Conservation (phyloP, 2,329 filamentous ascomycete genomes). For the Nothopassalora personata region DNA sequence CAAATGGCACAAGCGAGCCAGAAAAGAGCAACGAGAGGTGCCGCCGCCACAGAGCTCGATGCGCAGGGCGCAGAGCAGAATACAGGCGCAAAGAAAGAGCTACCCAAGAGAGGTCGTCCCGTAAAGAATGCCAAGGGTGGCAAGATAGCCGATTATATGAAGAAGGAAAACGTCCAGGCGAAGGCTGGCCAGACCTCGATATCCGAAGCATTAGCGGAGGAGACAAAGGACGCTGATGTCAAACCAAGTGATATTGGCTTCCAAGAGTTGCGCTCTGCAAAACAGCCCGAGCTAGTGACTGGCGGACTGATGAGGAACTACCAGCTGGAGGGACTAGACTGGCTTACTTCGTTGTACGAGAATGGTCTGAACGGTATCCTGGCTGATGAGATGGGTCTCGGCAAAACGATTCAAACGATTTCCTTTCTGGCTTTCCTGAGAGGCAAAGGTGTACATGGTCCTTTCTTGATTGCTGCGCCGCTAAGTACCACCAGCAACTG, state of each 20-base stretch:
- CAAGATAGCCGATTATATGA: constrained; percentile 57
- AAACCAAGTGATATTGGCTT: constrained; percentile 58
- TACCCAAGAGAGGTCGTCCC: constrained; percentile 31
- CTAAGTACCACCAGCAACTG: constrained; percentile 91
- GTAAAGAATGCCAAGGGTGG: constrained; percentile 33
- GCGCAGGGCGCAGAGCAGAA: constrained; percentile 19
- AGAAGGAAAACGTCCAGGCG: constrained; percentile 53
- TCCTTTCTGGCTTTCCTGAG: constrained; percentile 79
- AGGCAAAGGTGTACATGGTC: constrained; percentile 81
- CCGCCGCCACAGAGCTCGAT: constrained; percentile 19
- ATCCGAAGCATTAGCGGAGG: constrained; percentile 54
- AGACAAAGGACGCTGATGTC: constrained; percentile 53
- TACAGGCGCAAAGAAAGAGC: constrained; percentile 19
- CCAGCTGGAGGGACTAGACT: constrained; percentile 88
- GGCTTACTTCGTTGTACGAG: constrained; percentile 78
- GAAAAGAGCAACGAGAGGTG: constrained; percentile 41
- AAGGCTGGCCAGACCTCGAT: constrained; percentile 50
- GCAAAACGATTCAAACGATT: constrained; percentile 89
- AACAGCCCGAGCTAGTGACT: constrained; percentile 77
- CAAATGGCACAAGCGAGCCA: constrained; percentile 43
- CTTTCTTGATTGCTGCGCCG: constrained; percentile 85
- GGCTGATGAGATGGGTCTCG: constrained; percentile 90
- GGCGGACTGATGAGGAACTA: constrained; percentile 91
- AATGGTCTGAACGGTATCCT: constrained; percentile 89
- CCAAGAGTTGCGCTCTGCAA: constrained; percentile 69